These are phyloP conservation scores for Zhuliangozyma blackwelliae DNA, from an alignment of 1,139 yeast species.

Conservation along the genomic window DNA sequence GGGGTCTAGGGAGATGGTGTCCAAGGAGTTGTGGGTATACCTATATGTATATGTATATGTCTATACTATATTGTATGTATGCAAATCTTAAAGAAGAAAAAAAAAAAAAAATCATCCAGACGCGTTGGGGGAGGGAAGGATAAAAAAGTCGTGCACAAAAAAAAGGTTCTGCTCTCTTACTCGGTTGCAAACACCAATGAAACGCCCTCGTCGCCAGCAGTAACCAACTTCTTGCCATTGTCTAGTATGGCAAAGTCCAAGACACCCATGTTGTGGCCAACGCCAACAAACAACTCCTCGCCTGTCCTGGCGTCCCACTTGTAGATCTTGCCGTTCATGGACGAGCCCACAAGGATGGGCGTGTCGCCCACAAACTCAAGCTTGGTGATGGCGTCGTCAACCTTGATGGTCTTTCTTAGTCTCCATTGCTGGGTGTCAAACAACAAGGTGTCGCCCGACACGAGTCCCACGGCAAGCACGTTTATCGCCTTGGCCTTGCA, in stretches of 20 bases:
- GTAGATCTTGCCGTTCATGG: slow-evolving; percentile 81
- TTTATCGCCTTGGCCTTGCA: slow-evolving; percentile 55
- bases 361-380: slow-evolving; percentile 57
- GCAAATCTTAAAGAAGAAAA: too few relatives aligned
- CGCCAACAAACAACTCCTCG: slow-evolving; percentile 66
- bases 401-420: slow-evolving; percentile 63
- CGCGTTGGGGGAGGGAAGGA: too few relatives aligned
- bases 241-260: slow-evolving; percentile 69
- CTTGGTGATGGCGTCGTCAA: slow-evolving; percentile 82
- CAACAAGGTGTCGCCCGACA: slow-evolving; percentile 76
- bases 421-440: slow-evolving; percentile 88
- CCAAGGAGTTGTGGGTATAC: slow-evolving; percentile 32
- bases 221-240: slow-evolving; percentile 66
- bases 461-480: slow-evolving; percentile 78
- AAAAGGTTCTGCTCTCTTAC: neutral
- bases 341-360: slow-evolving; percentile 63
- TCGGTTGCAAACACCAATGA: slow-evolving; percentile 55
- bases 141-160: too few relatives aligned
- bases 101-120: too few relatives aligned
- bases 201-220: slow-evolving; percentile 99
- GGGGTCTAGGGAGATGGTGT: slow-evolving; percentile 71
- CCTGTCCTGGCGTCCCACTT: slow-evolving; percentile 92
- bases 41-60: too few relatives aligned
- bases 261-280: slow-evolving; percentile 93
- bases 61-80: too few relatives aligned